Evolutionary conservation across 2,329 filamentous ascomycete species (phyloP).

Genomic region (Ophiostoma perfectum): DNA sequence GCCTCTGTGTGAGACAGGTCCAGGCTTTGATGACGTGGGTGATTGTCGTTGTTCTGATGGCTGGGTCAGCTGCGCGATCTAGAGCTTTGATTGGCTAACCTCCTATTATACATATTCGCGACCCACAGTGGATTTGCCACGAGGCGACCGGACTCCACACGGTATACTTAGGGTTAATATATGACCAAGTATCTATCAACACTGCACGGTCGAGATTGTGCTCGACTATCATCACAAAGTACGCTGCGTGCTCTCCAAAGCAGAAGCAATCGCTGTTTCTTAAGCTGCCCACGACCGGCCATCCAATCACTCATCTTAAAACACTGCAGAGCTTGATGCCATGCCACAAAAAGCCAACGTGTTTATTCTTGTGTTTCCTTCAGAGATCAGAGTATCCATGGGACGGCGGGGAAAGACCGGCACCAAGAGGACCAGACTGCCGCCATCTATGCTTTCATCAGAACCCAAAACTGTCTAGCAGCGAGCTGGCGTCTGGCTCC

Average conservation of each 20-base stretch:
- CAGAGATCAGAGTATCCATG: no score
- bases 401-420: no score
- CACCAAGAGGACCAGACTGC: no score
- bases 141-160: background rate
- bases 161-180: background rate
- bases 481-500: conserved; percentile 82
- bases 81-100: background rate
- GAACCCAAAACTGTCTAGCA: conserved; percentile 92
- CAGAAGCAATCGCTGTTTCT: no score
- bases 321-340: no score
- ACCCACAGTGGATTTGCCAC: conserved; percentile 1
- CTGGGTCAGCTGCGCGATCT: conserved; percentile 8
- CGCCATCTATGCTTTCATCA: conserved; percentile 36
- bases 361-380: no score
- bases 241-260: no score
- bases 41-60: background rate
- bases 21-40: conserved; percentile 17
- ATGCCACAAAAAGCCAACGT: no score
- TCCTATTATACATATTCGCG: background rate
- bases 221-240: no score
- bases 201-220: background rate
- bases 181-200: background rate
- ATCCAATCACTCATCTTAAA: no score
- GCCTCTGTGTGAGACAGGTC: background rate
- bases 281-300: no score